These are phyloP conservation scores for Ananas comosus DNA, from an alignment of 176 grass and related monocot genomes.

Conservation along the genomic window DNA sequence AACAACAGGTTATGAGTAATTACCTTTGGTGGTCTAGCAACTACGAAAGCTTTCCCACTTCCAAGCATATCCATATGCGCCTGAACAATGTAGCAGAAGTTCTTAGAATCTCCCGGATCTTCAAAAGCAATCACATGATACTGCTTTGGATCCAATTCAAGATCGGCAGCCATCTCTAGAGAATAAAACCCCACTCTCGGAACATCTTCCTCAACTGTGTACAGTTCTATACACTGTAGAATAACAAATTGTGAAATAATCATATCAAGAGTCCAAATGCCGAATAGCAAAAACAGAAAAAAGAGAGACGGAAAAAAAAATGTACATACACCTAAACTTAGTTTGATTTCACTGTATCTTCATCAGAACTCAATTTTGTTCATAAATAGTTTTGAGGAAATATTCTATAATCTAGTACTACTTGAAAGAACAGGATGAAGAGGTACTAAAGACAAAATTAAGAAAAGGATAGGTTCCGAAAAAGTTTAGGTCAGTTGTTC, in stretches of 20 bases:
- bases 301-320: background rate
- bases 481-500: background rate
- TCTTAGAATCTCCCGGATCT: slow-evolving; percentile 26
- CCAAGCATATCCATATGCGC: slow-evolving; percentile 31
- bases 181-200: slow-evolving; percentile 33
- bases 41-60: slow-evolving; percentile 27
- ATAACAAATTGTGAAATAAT: background rate
- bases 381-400: too few species aligned
- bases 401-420: too few species aligned
- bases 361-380: too few species aligned
- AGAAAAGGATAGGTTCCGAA: background rate
- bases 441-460: background rate
- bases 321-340: too few species aligned
- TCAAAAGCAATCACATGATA: slow-evolving; percentile 33
- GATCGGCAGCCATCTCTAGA: slow-evolving; percentile 31
- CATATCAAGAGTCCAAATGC: background rate
- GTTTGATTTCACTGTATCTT: too few species aligned
- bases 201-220: slow-evolving; percentile 25
- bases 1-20: background rate
- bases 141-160: slow-evolving; percentile 29
- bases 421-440: too few species aligned
- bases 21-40: slow-evolving; percentile 36
- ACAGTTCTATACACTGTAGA: slow-evolving; percentile 29
- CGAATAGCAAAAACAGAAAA: background rate
- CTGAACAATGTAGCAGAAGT: slow-evolving; percentile 30